These are phyloP conservation scores for Porcisia hertigi DNA, from an alignment of 208 protist species.

Conservation along the genomic window DNA sequence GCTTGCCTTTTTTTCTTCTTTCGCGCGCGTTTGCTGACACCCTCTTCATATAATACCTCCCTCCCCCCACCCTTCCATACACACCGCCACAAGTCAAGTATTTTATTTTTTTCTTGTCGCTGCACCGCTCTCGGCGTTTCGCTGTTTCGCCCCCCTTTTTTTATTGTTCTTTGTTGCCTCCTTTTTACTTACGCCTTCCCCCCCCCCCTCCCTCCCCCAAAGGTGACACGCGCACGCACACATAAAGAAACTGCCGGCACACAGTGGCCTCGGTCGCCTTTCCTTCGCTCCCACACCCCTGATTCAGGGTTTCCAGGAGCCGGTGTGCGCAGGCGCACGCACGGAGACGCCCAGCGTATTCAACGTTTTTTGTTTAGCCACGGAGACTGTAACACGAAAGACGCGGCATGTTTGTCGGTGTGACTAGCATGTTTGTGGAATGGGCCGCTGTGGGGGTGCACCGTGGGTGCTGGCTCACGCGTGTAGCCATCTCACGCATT, in stretches of 20 bases:
- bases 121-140: neutral
- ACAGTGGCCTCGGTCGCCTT: neutral
- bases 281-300: neutral
- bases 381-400: neutral
- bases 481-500: neutral
- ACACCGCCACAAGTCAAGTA: neutral
- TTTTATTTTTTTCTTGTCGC: neutral
- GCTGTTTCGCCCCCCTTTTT: neutral
- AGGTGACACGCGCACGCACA: neutral
- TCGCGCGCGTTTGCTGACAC: neutral
- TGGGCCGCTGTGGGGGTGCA: conserved; percentile 2
- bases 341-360: neutral
- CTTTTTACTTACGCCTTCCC: neutral
- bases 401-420: neutral
- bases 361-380: neutral
- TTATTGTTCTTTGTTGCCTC: neutral
- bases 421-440: neutral
- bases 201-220: neutral
- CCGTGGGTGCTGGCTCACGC: neutral
- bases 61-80: neutral
- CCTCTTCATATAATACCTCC: neutral
- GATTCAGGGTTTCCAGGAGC: neutral
- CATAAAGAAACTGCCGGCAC: neutral
- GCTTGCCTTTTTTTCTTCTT: neutral
- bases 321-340: neutral